Percentiles rank a stretch among this genome's conserved stretches.
Evolutionary conservation across 225 moss, liverwort and hornwort genomes (phyloP).

Genomic region (Pleurozium schreberi): DNA sequence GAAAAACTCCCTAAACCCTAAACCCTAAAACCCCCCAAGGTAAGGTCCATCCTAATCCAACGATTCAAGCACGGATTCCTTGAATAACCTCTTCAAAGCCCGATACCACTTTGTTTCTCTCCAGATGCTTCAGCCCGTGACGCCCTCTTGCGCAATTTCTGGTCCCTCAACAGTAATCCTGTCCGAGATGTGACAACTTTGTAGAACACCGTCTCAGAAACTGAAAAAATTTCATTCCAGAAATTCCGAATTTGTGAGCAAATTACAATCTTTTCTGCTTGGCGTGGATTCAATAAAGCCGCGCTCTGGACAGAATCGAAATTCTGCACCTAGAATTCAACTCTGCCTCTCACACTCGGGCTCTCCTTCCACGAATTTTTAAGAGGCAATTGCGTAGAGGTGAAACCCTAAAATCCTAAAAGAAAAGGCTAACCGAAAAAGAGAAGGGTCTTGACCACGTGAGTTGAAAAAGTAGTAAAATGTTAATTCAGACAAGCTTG

Average conservation of each 20-base stretch:
- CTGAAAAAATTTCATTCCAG: neutral
- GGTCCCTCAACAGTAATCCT: neutral
- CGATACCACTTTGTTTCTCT: neutral
- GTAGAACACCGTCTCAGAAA: neutral
- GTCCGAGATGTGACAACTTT: neutral
- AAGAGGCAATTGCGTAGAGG: too few relatives aligned
- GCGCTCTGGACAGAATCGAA: neutral
- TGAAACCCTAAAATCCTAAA: too few relatives aligned
- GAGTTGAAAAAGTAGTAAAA: too few relatives aligned
- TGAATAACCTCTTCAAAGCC: neutral
- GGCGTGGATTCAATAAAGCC: neutral
- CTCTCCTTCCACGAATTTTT: neutral
- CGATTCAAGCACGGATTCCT: neutral
- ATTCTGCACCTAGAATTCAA: neutral
- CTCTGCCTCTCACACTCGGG: neutral
- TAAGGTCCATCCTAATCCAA: neutral
- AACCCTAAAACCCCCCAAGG: neutral
- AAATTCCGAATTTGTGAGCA: neutral
- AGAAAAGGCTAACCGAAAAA: too few relatives aligned
- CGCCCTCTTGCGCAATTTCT: neutral
- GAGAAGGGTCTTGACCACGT: too few relatives aligned
- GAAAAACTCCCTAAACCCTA: neutral
- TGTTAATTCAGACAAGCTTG: too few relatives aligned
- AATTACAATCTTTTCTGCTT: neutral
- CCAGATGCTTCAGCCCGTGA: neutral